These are phyloP conservation scores for Torulaspora globosa DNA, from an alignment of 1,139 yeast species.

Conservation along the genomic window DNA sequence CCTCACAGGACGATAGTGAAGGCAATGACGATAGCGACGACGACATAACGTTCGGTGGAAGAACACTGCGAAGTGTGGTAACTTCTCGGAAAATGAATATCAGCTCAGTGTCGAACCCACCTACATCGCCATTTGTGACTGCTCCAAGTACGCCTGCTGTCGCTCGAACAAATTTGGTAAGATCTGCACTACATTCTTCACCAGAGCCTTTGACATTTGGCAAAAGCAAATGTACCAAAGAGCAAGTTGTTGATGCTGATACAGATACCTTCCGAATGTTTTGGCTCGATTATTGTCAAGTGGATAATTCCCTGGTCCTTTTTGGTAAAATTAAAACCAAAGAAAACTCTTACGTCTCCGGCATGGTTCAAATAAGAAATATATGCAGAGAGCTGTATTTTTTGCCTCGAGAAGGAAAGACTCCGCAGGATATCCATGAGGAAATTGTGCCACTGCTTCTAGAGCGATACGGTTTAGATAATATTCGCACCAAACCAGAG, in stretches of 20 bases:
- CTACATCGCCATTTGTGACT: slow-evolving; percentile 37
- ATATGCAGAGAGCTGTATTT: slow-evolving; percentile 70
- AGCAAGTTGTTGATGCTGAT: slow-evolving; percentile 42
- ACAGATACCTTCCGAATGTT: slow-evolving; percentile 62
- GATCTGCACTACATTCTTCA: slow-evolving; percentile 25
- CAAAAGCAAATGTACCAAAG: slow-evolving; percentile 46
- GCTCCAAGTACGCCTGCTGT: slow-evolving; percentile 35
- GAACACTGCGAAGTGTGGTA: slow-evolving; percentile 37
- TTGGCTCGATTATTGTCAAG: slow-evolving; percentile 88
- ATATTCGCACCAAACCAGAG: slow-evolving; percentile 67
- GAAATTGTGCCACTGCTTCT: slow-evolving; percentile 67
- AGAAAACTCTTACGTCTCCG: slow-evolving; percentile 60
- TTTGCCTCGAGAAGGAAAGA: slow-evolving; percentile 57
- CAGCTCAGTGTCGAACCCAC: slow-evolving; percentile 30
- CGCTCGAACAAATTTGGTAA: slow-evolving; percentile 7
- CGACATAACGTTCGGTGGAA: slow-evolving; percentile 48
- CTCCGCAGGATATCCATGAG: slow-evolving; percentile 66
- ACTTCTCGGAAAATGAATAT: slow-evolving; percentile 38
- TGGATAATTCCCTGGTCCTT: slow-evolving; percentile 63
- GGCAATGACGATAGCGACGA: slow-evolving; percentile 47
- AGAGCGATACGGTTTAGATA: slow-evolving; percentile 57
- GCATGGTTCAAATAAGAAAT: slow-evolving; percentile 72
- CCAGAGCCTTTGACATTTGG: slow-evolving; percentile 33
- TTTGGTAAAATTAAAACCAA: slow-evolving; percentile 74
- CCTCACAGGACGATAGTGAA: slow-evolving; percentile 23